Base-by-base conservation (phyloP, 345 rosid species). In the Euclidium syriacum region DNA sequence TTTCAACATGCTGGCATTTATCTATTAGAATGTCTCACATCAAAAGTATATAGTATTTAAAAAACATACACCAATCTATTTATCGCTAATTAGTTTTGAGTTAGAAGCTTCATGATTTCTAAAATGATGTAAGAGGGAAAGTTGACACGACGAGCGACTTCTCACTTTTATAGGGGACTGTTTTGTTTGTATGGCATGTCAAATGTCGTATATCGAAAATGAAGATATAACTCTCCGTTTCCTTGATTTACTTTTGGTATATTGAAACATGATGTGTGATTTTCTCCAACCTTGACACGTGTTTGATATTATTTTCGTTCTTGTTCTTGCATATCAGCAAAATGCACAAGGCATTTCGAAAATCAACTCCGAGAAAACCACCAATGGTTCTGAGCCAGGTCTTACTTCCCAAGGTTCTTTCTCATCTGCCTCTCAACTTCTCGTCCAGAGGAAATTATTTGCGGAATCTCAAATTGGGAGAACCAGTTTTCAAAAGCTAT, bases 401-500 rank as follows among this genome's bases (percentile, higher is more conserved):
- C 77, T 62, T 61, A 62, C 73, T 14, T 56, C 80, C 15, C 77
- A 81, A 15, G 77, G 80, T 76, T 70, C 73, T 42, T 68, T 60
- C 38, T 68, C 73, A 10, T 51, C 67, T 33, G 60, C 67, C 3
- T 68, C 69, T 62, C 89, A 83, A 33, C 82, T 89, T 36, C 68
- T 68, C 11, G n/a, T 78, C 14, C 98, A 90, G 60, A 80, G 86
- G 74, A 90, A 90, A 79, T 62, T 84, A 11, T 87, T 81, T 65
- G 82, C 88, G 4, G 97, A 94, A 58, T 79, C 97, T 52, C 80
- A 83, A 50, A 72, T 85, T 36, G 99, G 96, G 68, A 81, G 86
- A 75, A 80, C 88, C 55, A 90, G 96, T 78, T 90, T 94, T 75
- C 99, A 84, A 58, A 94, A 87, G 76, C 95, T 94, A 77, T 79